Base-by-base conservation (phyloP, 2,329 filamentous ascomycete genomes). In the Madurella fahalii region DNA sequence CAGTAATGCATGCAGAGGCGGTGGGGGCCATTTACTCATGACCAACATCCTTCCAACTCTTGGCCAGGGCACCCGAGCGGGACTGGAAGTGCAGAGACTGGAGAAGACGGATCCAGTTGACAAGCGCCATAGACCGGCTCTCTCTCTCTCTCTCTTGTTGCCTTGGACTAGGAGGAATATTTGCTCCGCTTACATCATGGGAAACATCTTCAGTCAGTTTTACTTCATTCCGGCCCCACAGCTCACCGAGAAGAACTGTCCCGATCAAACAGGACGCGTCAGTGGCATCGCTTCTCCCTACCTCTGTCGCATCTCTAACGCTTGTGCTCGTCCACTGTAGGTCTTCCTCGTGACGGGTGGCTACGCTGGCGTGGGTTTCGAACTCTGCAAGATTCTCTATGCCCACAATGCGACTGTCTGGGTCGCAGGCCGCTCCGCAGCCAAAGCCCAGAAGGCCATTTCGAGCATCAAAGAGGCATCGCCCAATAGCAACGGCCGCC, bases 221-320 rank as follows among this genome's bases (percentile, higher is more conserved):
- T 62, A 57, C 42, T 63, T 61, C 49, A 56, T 65, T 44, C 61
- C 58, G 1, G 37, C 59, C 5, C 37, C 63, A 7, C 17, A 34
- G 47, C 47, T 65, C 18, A 64, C 62, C 12, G 63, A 65, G 57
- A 61, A 58, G 51, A 65, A 64, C 39, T 63, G 60, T 47, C 61
- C 63, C 16, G 58, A 65, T 43, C 63, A 65, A 52, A 59, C 43
- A 20, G 62, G 58, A 42, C 57, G 59, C 46, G 60, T 63, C 50
- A 53, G 60, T 57, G 2, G 9, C n/a, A 20, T 51, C 31, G 17
- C 32, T 44, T 25, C 37, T 34, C 31, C 31, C 31, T 34, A 34
- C 31, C 12, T 34, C 31, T 7, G 7, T 12, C 31, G 31, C 12
- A 34, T 7, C 31, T 34, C n/a, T 34, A 34, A 7, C 12, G 31